Percentiles rank a stretch among this genome's conserved stretches.
phyloP scores from a whole-genome alignment of 768 basidiomycete genomes.

The Tylopilus felleus region DNA sequence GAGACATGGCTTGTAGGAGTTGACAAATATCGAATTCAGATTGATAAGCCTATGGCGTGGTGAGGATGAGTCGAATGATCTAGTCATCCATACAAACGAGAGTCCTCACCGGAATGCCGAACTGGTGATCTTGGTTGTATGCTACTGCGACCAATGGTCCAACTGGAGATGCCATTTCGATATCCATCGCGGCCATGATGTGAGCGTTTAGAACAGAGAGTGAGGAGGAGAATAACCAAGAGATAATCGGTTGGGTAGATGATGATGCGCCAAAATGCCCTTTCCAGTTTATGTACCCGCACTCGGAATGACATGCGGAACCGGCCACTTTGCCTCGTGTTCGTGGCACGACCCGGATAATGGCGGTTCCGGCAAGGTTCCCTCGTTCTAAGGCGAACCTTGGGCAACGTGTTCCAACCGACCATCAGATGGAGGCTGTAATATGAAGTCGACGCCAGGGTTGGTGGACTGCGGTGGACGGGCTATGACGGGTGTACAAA shows the following conservation, averaged over 20 bases:
- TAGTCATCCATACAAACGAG: not conserved
- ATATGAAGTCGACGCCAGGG: not conserved
- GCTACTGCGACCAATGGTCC: slow-evolving; percentile 26
- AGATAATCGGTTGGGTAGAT: slow-evolving; percentile 15
- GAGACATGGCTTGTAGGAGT: slow-evolving; percentile 49
- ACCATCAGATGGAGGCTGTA: slow-evolving; percentile 1
- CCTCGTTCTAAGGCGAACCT: slow-evolving; percentile 10
- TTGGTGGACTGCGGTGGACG: not conserved
- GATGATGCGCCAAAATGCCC: not conserved
- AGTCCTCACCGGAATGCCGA: slow-evolving; percentile 23
- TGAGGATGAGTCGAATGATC: slow-evolving; percentile 5
- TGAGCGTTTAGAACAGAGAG: not conserved
- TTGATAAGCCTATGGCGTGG: slow-evolving; percentile 21
- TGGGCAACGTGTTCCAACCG: slow-evolving; percentile 11
- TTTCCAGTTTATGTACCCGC: slow-evolving; percentile 26
- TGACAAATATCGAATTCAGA: slow-evolving; percentile 49
- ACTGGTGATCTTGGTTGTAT: slow-evolving; percentile 17
- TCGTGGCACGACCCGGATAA: slow-evolving; percentile 14
- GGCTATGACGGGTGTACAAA: not conserved
- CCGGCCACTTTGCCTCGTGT: slow-evolving; percentile 30
- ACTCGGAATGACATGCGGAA: slow-evolving; percentile 24
- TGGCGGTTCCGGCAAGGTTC: slow-evolving; percentile 1
- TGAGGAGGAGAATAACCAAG: not conserved
- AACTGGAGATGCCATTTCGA: slow-evolving; percentile 33
- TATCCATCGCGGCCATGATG: slow-evolving; percentile 27